Base-by-base conservation (phyloP, 2,329 filamentous ascomycete species). In the Endoconidiophora laricicola region DNA sequence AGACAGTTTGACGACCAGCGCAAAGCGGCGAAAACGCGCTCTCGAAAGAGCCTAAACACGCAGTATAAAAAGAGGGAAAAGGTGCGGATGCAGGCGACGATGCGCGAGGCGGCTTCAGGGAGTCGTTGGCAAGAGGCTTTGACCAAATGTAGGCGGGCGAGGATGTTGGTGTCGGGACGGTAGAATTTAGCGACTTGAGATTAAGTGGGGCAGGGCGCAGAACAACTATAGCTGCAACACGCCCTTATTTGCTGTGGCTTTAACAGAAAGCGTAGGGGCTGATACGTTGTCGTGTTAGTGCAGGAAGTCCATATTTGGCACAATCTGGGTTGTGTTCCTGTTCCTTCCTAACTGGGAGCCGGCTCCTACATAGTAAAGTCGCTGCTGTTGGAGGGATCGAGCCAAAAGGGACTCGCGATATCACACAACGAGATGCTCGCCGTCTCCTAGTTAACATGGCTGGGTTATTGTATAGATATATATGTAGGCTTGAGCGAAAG, bases 141-240 rank as follows among this genome's bases (percentile, higher is more conserved):
- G 45, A 33, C 16, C 43, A 48, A 52, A 48, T 12, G 29, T 14
- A 41, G 24, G 44, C 51, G 52, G 48, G 44, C 39, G 44, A 53
- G 43, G 49, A 43, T 44, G 26, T 18, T 47, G 39, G 18, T 38
- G 41, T 49, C 51, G 51, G 51, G 38, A 49, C 51, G 51, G 47
- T 50, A 44, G 33, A 45, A 50, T 50, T 52, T 49, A 53, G 44
- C 48, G 44, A 53, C 22, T 40, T 50, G 40, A 24, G 33, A n/a
- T 45, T 49, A 46, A 46, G 46, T 48, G 48, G 48, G 33, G 36
- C 36, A 33, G 23, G 12, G 10, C 38, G 44, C 44, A 26, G 18
- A 33, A 33, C 9, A 33, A 18, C 16, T 18, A 18, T 18, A 18
- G 16, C 16, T 18, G 16, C 16, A 18, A 18, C 16, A 18, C 16